Evolutionary conservation across 306 rosid species (phyloP).

Genomic region (Prinsepia uniflora): DNA sequence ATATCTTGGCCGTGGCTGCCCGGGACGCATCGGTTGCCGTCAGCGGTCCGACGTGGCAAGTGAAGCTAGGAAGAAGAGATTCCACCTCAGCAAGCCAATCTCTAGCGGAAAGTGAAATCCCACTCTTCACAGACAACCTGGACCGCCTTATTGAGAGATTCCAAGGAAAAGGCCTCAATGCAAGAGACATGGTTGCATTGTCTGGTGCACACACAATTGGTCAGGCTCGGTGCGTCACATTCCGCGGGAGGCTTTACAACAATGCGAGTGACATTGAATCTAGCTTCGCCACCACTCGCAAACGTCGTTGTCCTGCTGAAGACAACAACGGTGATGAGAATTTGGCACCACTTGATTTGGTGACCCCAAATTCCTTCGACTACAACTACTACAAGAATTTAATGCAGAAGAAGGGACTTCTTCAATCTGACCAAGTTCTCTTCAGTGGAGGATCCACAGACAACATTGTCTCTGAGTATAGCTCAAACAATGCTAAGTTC

Average conservation of each 20-base stretch:
- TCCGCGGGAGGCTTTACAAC: slow-evolving; percentile 46
- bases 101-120: slow-evolving; percentile 30
- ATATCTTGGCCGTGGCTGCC: slow-evolving; percentile 50
- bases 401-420: slow-evolving; percentile 53
- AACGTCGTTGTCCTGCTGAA: slow-evolving; percentile 37
- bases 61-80: slow-evolving; percentile 43
- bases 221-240: slow-evolving; percentile 48
- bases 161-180: slow-evolving; percentile 22
- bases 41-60: slow-evolving; percentile 44
- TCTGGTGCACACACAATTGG: slow-evolving; percentile 53
- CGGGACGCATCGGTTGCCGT: slow-evolving; percentile 60
- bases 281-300: slow-evolving; percentile 44
- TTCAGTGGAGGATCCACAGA: slow-evolving; percentile 31
- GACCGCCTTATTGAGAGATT: slow-evolving; percentile 11
- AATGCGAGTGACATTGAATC: slow-evolving; percentile 42
- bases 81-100: slow-evolving; percentile 24
- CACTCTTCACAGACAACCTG: slow-evolving; percentile 26
- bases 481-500: slow-evolving; percentile 11
- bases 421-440: slow-evolving; percentile 38
- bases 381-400: slow-evolving; percentile 52
- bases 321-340: slow-evolving; percentile 17
- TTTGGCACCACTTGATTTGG: slow-evolving; percentile 52
- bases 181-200: slow-evolving; percentile 39
- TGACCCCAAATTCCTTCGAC: slow-evolving; percentile 56
- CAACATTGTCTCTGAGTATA: slow-evolving; percentile 24